Conservation (phyloP, 192 early-diverging fungal genomes). For the Backusella tuberculispora region DNA sequence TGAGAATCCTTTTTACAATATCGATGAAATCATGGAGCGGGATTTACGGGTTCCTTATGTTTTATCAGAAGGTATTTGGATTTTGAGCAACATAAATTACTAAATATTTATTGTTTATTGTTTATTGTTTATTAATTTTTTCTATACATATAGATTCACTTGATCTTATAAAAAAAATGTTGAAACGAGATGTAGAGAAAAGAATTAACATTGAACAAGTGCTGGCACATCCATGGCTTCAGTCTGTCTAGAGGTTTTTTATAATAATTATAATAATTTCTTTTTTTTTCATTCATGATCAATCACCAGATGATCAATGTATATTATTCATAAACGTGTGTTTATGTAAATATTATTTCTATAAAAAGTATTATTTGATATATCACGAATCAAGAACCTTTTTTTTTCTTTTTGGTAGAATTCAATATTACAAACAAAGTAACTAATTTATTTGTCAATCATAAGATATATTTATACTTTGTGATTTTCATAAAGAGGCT, state of each 20-base stretch:
- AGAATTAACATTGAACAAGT: constrained; percentile 82
- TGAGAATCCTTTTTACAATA: constrained; percentile 66
- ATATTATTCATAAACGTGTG: constrained; percentile 3
- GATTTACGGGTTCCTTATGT: constrained; percentile 49
- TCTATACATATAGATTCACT: constrained; percentile 43
- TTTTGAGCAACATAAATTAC: neutral
- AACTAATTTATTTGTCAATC: constrained; percentile 1
- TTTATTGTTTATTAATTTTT: neutral
- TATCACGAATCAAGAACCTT: neutral
- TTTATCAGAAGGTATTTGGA: constrained; percentile 34
- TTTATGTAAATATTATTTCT: constrained; percentile 15
- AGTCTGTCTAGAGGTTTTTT: neutral
- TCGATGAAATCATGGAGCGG: constrained; percentile 61
- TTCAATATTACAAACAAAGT: neutral
- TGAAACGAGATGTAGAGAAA: constrained; percentile 65
- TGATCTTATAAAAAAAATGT: constrained; percentile 70
- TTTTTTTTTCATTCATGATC: neutral
- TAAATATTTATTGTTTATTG: neutral
- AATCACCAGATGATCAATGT: neutral
- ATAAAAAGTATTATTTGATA: constrained; percentile 15
- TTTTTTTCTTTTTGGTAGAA: neutral
- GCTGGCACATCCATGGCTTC: constrained; percentile 75
- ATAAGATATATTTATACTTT: neutral
- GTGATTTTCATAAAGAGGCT: neutral
- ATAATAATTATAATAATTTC: neutral